Conservation (phyloP, 2,329 filamentous ascomycete genomes). For the Fusarium sacchari region DNA sequence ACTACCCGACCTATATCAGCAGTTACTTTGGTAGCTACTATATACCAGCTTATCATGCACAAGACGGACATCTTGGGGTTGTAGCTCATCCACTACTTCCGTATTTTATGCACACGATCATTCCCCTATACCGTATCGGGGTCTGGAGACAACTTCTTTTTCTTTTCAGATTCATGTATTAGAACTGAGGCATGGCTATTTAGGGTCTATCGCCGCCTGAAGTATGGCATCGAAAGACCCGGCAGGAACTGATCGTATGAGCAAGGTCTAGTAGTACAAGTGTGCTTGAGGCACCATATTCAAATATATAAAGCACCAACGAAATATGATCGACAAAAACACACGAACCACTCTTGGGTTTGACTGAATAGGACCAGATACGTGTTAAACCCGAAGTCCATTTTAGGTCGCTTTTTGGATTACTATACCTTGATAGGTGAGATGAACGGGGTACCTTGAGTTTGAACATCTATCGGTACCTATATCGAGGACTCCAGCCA, state of each 20-base stretch:
- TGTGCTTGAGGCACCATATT: neutral
- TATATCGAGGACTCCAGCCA: slow-evolving; percentile 1
- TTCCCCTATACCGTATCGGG: slow-evolving; percentile 5
- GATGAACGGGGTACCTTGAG: neutral
- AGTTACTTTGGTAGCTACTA: neutral
- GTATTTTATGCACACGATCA: slow-evolving; percentile 17
- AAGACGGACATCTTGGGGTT: slow-evolving; percentile 17
- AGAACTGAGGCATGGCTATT: neutral
- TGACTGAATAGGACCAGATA: neutral
- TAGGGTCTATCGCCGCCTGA: neutral
- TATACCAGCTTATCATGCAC: neutral
- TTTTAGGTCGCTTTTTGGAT: neutral
- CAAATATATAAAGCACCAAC: neutral
- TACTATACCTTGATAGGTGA: neutral
- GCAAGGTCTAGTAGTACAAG: neutral
- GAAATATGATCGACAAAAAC: neutral
- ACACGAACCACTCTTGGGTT: neutral
- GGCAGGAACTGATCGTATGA: neutral
- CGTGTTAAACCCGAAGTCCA: too few species aligned
- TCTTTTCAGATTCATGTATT: neutral
- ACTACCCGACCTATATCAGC: too few species aligned
- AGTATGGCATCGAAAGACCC: neutral
- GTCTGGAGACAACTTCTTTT: neutral
- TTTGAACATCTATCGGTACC: neutral
- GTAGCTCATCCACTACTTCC: slow-evolving; percentile 11